Evolutionary conservation across 164 flowering plant genomes (phyloP).

Genomic region (Annona squamosa): DNA sequence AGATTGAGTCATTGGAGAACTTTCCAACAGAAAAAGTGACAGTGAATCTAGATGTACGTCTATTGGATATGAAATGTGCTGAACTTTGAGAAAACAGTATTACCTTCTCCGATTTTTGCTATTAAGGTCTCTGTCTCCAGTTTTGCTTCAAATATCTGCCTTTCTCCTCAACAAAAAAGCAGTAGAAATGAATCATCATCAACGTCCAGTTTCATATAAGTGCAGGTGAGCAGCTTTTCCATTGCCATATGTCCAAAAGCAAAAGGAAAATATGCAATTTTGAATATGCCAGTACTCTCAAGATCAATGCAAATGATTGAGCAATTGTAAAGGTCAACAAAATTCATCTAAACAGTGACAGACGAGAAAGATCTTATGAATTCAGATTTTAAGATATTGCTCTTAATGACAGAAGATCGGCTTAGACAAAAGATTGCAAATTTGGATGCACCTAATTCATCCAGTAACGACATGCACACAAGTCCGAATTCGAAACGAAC

Average conservation of each 20-base stretch:
- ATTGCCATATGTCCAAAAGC: neutral
- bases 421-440: neutral
- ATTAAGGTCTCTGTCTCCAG: conserved; percentile 16
- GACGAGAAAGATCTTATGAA: no score
- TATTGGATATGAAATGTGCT: neutral
- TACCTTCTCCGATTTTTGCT: conserved; percentile 25
- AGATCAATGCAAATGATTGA: neutral
- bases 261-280: neutral
- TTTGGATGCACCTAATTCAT: neutral
- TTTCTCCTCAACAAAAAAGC: conserved; percentile 23
- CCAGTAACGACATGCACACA: neutral
- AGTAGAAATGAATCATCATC: conserved; percentile 4
- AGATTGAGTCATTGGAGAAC: no score
- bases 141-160: conserved; percentile 33
- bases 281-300: neutral
- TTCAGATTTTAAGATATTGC: neutral
- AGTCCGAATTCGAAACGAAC: neutral
- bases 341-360: neutral
- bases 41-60: no score
- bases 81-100: conserved; percentile 5
- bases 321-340: neutral
- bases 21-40: no score
- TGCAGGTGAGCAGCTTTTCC: neutral
- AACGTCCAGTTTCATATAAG: neutral
- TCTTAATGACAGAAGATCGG: neutral